These are phyloP conservation scores for Jaminaea rosea DNA, from an alignment of 1,284 basidiomycete genomes.

Conservation along the genomic window DNA sequence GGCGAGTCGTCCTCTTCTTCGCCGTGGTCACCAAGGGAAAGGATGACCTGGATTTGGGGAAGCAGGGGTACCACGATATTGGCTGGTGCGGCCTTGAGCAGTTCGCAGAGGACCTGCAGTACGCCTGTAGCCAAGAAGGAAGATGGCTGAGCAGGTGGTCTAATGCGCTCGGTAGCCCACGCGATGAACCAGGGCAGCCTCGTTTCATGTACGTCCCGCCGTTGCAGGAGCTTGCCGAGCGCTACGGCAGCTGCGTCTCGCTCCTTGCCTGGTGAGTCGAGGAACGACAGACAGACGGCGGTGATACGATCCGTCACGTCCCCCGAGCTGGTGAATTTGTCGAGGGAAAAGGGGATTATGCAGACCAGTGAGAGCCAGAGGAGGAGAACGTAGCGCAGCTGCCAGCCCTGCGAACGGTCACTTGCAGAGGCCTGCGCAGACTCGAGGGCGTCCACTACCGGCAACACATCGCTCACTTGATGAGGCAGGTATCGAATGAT, in stretches of 20 bases:
- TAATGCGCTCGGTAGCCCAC: slow-evolving; percentile 45
- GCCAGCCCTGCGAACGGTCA: slow-evolving; percentile 55
- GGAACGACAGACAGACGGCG: slow-evolving; percentile 56
- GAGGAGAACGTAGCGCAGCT: slow-evolving; percentile 71
- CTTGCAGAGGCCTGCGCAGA: too few species aligned
- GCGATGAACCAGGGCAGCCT: slow-evolving; percentile 2
- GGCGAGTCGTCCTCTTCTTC: slow-evolving; percentile 41
- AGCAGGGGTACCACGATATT: slow-evolving; percentile 16
- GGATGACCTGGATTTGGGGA: slow-evolving; percentile 12
- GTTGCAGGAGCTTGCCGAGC: slow-evolving; percentile 66
- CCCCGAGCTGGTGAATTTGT: slow-evolving; percentile 64
- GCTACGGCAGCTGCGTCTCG: slow-evolving; percentile 66
- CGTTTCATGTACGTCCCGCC: slow-evolving; percentile 36
- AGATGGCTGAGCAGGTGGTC: slow-evolving; percentile 46
- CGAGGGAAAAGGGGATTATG: slow-evolving; percentile 85
- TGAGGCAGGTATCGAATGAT: slow-evolving; percentile 87
- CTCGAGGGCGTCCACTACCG: slow-evolving; percentile 61
- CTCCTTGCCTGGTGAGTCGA: slow-evolving; percentile 67
- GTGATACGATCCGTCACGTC: slow-evolving; percentile 54
- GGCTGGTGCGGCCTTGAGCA: slow-evolving; percentile 56
- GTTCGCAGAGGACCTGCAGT: slow-evolving; percentile 65
- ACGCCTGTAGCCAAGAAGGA: slow-evolving; percentile 57
- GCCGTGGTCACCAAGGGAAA: slow-evolving; percentile 3
- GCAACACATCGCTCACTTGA: slow-evolving; percentile 68
- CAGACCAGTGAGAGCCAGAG: slow-evolving; percentile 89